Conservation (phyloP, 2,329 filamentous ascomycete species). For the Penicillium italicum region DNA sequence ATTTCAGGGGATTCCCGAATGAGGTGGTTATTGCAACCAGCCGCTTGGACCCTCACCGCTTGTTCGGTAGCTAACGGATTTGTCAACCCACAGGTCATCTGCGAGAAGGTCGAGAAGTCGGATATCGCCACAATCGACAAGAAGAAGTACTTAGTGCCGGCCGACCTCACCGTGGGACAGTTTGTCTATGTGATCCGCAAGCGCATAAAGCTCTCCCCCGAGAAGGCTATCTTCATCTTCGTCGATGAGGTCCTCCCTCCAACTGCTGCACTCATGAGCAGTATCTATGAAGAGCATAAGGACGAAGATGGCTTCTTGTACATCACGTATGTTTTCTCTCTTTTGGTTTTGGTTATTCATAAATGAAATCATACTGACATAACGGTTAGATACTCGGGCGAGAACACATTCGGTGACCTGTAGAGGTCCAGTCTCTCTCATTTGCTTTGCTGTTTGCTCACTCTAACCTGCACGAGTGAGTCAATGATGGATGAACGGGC, state of each 20-base stretch:
- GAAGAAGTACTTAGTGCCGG: constrained; percentile 99
- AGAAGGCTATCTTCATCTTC: constrained; percentile 99
- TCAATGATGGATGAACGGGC: constrained; percentile 1
- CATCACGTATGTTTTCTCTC: constrained; percentile 68
- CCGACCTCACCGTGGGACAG: constrained; percentile 96
- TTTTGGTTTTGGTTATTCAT: background rate
- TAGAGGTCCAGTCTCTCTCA: constrained; percentile 15
- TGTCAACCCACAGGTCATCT: constrained; percentile 71
- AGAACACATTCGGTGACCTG: constrained; percentile 85
- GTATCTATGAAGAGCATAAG: constrained; percentile 99
- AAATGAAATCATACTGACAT: constrained; percentile 23
- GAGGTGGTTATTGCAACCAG: background rate
- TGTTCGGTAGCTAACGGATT: constrained; percentile 30
- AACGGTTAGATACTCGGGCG: constrained; percentile 74
- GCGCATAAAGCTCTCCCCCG: constrained; percentile 97
- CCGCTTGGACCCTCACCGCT: constrained; percentile 27
- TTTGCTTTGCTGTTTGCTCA: constrained; percentile 12
- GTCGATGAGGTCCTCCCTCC: constrained; percentile 97
- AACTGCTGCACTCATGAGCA: constrained; percentile 96
- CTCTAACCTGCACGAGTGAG: background rate
- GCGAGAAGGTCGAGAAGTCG: constrained; percentile 98
- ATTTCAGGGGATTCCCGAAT: background rate
- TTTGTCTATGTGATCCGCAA: constrained; percentile 99
- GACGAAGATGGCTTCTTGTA: constrained; percentile 86
- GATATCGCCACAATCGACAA: constrained; percentile 99